Evolutionary conservation across 306 rosid species (phyloP).

Genomic region (Vigna reflexopilosa): DNA sequence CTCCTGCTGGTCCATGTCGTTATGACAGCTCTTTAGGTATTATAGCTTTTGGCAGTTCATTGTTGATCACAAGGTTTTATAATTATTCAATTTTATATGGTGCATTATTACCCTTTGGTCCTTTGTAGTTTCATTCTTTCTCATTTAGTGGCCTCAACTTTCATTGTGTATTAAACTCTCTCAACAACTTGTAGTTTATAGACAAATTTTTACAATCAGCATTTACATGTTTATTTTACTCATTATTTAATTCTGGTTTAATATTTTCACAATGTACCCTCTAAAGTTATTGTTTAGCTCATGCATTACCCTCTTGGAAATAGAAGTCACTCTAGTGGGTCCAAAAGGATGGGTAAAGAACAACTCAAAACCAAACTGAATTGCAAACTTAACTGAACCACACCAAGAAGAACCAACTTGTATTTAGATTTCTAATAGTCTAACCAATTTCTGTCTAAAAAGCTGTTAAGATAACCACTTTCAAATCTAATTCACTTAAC

Average conservation of each 20-base stretch:
- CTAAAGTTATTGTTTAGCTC: background rate
- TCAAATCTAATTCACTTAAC: background rate
- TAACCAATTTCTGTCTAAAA: background rate
- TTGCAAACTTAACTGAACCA: background rate
- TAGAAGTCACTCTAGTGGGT: background rate
- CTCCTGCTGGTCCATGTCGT: conserved; percentile 97
- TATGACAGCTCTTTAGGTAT: conserved; percentile 97
- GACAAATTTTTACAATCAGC: background rate
- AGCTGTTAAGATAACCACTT: background rate
- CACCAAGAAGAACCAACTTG: background rate
- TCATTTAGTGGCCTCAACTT: background rate
- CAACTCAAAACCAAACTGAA: conserved; percentile 3
- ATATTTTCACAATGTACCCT: background rate
- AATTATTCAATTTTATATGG: conserved; percentile 25
- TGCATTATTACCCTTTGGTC: background rate
- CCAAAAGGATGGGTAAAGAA: background rate
- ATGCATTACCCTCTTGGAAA: background rate
- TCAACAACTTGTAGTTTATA: background rate
- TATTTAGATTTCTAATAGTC: background rate
- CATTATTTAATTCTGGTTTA: conserved; percentile 2
- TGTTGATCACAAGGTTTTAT: conserved; percentile 34
- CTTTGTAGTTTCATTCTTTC: conserved; percentile 8
- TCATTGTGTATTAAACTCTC: background rate
- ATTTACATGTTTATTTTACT: conserved; percentile 5
- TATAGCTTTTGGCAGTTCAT: conserved; percentile 31